Conservation (phyloP, 306 rosid genomes). For the Vigna unguiculata region DNA sequence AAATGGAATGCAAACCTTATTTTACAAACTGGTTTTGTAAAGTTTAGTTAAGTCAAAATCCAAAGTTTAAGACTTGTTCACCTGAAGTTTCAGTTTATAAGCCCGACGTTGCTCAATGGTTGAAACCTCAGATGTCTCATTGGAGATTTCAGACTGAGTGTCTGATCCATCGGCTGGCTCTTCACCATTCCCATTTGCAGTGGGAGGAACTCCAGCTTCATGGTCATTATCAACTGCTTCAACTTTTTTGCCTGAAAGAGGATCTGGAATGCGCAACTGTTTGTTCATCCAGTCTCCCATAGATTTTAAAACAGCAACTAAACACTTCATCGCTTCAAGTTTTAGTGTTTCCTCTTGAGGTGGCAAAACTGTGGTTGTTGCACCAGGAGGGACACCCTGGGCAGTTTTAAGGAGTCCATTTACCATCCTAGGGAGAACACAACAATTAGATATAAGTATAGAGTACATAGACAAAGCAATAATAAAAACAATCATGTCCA, state of each 20-base stretch:
- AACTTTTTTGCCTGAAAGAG: slow-evolving; percentile 70
- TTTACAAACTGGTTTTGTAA: too few species aligned
- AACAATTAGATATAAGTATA: slow-evolving; percentile 31
- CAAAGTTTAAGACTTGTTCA: slow-evolving; percentile 38
- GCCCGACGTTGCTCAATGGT: slow-evolving; percentile 97
- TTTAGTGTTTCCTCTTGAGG: slow-evolving; percentile 92
- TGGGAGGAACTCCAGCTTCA: slow-evolving; percentile 68
- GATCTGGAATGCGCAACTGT: slow-evolving; percentile 95
- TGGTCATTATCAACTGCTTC: slow-evolving; percentile 66
- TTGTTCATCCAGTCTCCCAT: slow-evolving; percentile 98
- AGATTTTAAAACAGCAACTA: slow-evolving; percentile 83
- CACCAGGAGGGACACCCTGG: slow-evolving; percentile 96
- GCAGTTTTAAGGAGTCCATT: slow-evolving; percentile 99
- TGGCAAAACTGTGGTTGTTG: slow-evolving; percentile 84
- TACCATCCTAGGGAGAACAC: slow-evolving; percentile 80
- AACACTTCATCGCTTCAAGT: slow-evolving; percentile 95
- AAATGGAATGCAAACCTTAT: too few species aligned
- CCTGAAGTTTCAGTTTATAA: slow-evolving; percentile 99
- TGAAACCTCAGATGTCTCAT: slow-evolving; percentile 80
- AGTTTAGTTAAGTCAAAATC: too few species aligned
- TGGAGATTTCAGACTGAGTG: slow-evolving; percentile 81
- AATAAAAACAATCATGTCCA: slow-evolving; percentile 32
- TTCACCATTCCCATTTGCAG: slow-evolving; percentile 82
- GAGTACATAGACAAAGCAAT: slow-evolving; percentile 13
- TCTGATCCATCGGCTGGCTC: slow-evolving; percentile 87